A percentile compares a stretch with the other conserved stretches of the same genome.
Conservation (phyloP, 1,284 basidiomycete genomes). For the Ceratobasidium sp. region DNA sequence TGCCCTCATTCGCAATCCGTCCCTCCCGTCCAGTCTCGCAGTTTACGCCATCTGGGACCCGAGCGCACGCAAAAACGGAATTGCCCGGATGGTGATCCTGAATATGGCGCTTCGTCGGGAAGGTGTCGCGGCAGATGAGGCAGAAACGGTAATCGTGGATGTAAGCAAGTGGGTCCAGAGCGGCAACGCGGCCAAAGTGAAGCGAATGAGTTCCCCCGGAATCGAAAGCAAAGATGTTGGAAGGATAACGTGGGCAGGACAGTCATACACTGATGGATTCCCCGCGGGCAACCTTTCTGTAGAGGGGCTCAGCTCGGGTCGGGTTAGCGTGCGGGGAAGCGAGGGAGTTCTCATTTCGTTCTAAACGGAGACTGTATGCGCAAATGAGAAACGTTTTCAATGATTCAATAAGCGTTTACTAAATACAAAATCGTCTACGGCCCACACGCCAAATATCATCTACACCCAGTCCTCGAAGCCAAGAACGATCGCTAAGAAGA, state of each 20-base stretch:
- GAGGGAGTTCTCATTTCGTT: constrained; percentile 49
- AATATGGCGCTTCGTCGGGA: constrained; percentile 49
- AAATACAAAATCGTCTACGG: constrained; percentile 26
- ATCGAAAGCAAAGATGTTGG: constrained; percentile 49
- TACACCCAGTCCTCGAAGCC: constrained; percentile 70
- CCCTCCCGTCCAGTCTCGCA: constrained; percentile 46
- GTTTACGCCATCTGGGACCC: constrained; percentile 51
- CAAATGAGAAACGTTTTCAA: background rate
- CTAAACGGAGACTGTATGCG: constrained; percentile 17
- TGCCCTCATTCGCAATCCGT: constrained; percentile 45
- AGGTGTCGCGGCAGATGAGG: constrained; percentile 41
- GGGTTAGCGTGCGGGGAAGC: constrained; percentile 48
- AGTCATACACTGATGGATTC: constrained; percentile 49
- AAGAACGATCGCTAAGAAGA: constrained; percentile 59
- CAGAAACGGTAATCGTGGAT: constrained; percentile 45
- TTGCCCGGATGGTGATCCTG: constrained; percentile 49
- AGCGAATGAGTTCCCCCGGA: constrained; percentile 50
- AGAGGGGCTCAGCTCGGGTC: constrained; percentile 45
- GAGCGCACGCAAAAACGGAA: constrained; percentile 35
- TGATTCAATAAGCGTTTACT: constrained; percentile 35
- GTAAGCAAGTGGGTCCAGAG: constrained; percentile 44
- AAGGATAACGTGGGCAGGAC: constrained; percentile 51
- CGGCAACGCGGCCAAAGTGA: constrained; percentile 44
- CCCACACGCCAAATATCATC: background rate
- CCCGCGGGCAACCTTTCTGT: constrained; percentile 47